A percentile compares a stretch with the other conserved stretches of the same genome.
These are phyloP conservation scores for Mycosphaerelloides madeirae DNA, from an alignment of 2,329 filamentous ascomycete species.

Conservation along the genomic window DNA sequence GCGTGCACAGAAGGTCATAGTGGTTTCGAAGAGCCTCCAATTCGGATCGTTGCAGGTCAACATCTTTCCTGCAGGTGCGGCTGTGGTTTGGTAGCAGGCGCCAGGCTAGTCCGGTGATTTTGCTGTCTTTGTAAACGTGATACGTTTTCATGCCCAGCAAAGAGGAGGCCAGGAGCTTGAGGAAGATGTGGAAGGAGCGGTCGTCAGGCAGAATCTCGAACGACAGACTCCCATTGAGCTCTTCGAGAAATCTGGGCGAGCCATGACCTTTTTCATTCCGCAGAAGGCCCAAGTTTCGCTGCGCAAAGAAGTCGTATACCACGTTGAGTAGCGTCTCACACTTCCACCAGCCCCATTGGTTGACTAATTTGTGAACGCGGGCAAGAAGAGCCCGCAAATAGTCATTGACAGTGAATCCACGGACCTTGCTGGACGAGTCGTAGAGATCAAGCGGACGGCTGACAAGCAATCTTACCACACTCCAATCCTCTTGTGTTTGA, in stretches of 20 bases:
- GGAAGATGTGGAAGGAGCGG: slow-evolving; percentile 54
- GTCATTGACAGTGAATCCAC: slow-evolving; percentile 47
- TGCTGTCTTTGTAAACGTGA: slow-evolving; percentile 47
- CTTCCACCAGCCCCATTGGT: slow-evolving; percentile 53
- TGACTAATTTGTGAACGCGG: slow-evolving; percentile 51
- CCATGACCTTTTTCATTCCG: slow-evolving; percentile 48
- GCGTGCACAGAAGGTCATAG: slow-evolving; percentile 55
- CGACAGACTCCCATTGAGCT: slow-evolving; percentile 36
- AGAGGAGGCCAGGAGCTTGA: slow-evolving; percentile 53
- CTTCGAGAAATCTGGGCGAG: slow-evolving; percentile 52
- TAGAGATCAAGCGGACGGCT: slow-evolving; percentile 47
- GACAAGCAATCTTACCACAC: slow-evolving; percentile 43
- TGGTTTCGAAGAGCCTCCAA: slow-evolving; percentile 58
- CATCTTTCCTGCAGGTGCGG: slow-evolving; percentile 56
- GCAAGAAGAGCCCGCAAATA: slow-evolving; percentile 51
- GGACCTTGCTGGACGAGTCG: slow-evolving; percentile 35
- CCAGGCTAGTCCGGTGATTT: slow-evolving; percentile 51
- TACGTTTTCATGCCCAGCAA: slow-evolving; percentile 43
- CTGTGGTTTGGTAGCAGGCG: slow-evolving; percentile 58
- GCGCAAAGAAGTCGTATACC: slow-evolving; percentile 56
- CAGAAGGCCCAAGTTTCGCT: slow-evolving; percentile 49
- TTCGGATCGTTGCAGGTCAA: slow-evolving; percentile 48
- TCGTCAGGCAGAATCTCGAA: slow-evolving; percentile 47
- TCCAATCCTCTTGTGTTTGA: slow-evolving; percentile 48
- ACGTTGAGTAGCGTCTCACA: slow-evolving; percentile 39